These are phyloP conservation scores for Penicillium odoratum DNA, from an alignment of 495 filamentous ascomycete species.

Conservation along the genomic window DNA sequence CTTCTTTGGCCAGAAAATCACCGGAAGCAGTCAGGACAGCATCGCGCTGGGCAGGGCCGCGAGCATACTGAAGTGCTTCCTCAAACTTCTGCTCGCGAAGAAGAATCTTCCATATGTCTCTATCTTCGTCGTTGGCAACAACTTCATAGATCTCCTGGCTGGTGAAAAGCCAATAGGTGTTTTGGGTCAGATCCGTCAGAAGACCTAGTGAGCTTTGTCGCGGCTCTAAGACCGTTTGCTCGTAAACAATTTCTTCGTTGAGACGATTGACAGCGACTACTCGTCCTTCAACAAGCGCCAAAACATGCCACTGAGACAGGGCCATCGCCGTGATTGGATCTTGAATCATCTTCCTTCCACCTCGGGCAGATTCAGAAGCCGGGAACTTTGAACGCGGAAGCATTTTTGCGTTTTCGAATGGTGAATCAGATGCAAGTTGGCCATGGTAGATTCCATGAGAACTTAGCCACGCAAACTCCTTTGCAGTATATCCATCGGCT, in stretches of 20 bases:
- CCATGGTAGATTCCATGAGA: slow-evolving; percentile 88
- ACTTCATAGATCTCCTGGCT: slow-evolving; percentile 88
- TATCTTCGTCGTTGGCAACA: slow-evolving; percentile 81
- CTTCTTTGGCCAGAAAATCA: slow-evolving; percentile 78
- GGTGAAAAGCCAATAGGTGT: slow-evolving; percentile 96
- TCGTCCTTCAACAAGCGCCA: slow-evolving; percentile 79
- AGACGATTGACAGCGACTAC: slow-evolving; percentile 83
- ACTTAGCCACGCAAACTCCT: slow-evolving; percentile 87
- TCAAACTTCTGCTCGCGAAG: slow-evolving; percentile 83
- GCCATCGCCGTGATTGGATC: slow-evolving; percentile 78
- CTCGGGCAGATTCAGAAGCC: slow-evolving; percentile 59
- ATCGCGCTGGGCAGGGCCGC: slow-evolving; percentile 72
- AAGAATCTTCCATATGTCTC: slow-evolving; percentile 94
- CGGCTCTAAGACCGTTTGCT: slow-evolving; percentile 80
- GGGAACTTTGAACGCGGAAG: slow-evolving; percentile 71
- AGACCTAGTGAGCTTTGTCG: slow-evolving; percentile 77
- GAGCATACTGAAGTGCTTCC: slow-evolving; percentile 78
- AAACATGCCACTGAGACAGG: slow-evolving; percentile 88
- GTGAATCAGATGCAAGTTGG: slow-evolving; percentile 55
- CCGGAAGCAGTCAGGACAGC: slow-evolving; percentile 86
- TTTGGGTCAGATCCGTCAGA: slow-evolving; percentile 84
- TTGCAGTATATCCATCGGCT: slow-evolving; percentile 54
- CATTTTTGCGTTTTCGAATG: slow-evolving; percentile 72
- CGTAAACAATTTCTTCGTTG: slow-evolving; percentile 78
- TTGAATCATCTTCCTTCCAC: slow-evolving; percentile 61